Conservation (phyloP, 352 stramenopile species). For the Thalassiosira hispida region DNA sequence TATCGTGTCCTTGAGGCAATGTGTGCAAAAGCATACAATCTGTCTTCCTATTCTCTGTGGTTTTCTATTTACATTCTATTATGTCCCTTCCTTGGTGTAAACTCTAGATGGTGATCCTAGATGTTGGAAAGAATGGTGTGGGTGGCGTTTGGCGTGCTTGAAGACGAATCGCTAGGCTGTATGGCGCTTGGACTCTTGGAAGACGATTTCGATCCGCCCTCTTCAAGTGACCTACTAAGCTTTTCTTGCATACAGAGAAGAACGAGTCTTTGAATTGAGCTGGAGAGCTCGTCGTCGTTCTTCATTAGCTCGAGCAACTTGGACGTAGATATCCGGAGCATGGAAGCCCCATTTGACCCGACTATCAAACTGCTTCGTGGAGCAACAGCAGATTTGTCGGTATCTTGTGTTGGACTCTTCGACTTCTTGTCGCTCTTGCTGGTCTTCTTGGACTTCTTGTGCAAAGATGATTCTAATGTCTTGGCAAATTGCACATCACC, state of each 20-base stretch:
- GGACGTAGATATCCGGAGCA: slow-evolving; percentile 38
- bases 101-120: too few relatives aligned
- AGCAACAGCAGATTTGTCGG: background rate
- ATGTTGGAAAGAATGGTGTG: too few relatives aligned
- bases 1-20: too few relatives aligned
- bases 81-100: too few relatives aligned
- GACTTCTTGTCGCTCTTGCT: slow-evolving; percentile 21
- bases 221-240: slow-evolving; percentile 12
- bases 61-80: too few relatives aligned
- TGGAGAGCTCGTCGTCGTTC: slow-evolving; percentile 36
- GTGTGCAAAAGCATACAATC: too few relatives aligned
- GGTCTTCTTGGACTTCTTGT: slow-evolving; percentile 24
- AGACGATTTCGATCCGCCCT: background rate
- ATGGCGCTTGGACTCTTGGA: too few relatives aligned
- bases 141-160: too few relatives aligned
- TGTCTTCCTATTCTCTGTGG: too few relatives aligned
- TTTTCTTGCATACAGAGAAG: slow-evolving; percentile 50
- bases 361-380: slow-evolving; percentile 10
- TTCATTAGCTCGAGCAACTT: slow-evolving; percentile 50
- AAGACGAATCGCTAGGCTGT: too few relatives aligned
- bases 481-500: slow-evolving; percentile 50
- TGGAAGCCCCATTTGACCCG: slow-evolving; percentile 30
- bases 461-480: slow-evolving; percentile 24
- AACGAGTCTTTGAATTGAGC: slow-evolving; percentile 37
- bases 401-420: background rate